These are phyloP conservation scores for Chenopodium berlandieri DNA, from an alignment of 148 eudicot genomes.

Conservation along the genomic window DNA sequence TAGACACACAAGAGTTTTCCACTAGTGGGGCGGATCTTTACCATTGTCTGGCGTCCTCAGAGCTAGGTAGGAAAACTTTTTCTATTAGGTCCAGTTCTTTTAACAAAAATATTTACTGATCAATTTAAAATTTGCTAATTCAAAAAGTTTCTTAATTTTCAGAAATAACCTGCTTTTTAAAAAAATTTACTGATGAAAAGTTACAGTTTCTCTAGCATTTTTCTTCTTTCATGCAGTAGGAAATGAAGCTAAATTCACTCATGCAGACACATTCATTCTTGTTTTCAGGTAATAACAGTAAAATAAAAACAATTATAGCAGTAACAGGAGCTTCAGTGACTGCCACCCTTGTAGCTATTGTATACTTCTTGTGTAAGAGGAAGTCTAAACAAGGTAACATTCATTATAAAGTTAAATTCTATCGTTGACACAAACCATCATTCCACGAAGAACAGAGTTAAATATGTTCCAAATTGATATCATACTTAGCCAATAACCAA, in stretches of 20 bases:
- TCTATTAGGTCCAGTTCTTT: neutral
- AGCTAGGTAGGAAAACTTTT: neutral
- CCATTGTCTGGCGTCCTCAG: neutral
- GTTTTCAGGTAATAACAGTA: conserved; percentile 19
- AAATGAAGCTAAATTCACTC: neutral
- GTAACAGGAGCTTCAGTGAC: conserved; percentile 13
- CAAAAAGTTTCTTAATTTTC: too few species aligned
- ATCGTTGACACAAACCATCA: neutral
- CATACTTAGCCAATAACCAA: too few species aligned
- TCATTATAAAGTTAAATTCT: neutral
- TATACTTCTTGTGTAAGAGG: conserved; percentile 1
- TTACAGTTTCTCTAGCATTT: too few species aligned
- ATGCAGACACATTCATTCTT: neutral
- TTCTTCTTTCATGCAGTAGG: too few species aligned
- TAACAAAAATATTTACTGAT: too few species aligned
- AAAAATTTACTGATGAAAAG: too few species aligned
- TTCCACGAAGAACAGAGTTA: too few species aligned
- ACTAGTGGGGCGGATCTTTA: neutral
- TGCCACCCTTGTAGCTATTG: neutral
- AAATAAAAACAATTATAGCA: neutral
- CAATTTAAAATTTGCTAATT: too few species aligned
- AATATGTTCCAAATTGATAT: too few species aligned
- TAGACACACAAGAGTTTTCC: neutral
- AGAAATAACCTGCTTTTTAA: too few species aligned
- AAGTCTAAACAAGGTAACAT: conserved; percentile 19